phyloP scores from a whole-genome alignment of 345 rosid species.

The Aethionema arabicum region DNA sequence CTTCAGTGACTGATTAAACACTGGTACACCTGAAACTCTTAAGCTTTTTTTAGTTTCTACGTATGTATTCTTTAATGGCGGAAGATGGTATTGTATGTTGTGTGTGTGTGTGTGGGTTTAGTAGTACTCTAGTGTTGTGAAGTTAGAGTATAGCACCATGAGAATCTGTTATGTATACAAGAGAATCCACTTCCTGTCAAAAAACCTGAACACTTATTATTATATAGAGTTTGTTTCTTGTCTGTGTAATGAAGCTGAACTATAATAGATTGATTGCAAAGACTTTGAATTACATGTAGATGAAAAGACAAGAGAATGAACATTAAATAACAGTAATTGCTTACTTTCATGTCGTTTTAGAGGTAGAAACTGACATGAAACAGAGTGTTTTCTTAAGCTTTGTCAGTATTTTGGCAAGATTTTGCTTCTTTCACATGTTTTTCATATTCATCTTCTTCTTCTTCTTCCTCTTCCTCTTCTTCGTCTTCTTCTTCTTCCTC shows the following conservation, averaged over 20 bases:
- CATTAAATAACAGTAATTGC: not conserved
- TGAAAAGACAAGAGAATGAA: constrained; percentile 11
- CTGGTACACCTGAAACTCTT: constrained; percentile 20
- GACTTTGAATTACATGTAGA: constrained; percentile 14
- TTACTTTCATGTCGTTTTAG: no score
- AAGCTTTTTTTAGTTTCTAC: not conserved
- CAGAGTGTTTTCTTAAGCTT: constrained; percentile 38
- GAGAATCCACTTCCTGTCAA: constrained; percentile 25
- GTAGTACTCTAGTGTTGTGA: constrained; percentile 26
- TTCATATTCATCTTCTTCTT: constrained; percentile 70
- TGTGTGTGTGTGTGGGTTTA: constrained; percentile 16
- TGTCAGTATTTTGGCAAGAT: constrained; percentile 71
- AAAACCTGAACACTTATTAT: constrained; percentile 32
- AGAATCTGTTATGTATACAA: constrained; percentile 35
- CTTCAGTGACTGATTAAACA: constrained; percentile 55
- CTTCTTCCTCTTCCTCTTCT: constrained; percentile 68
- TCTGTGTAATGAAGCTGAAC: constrained; percentile 22
- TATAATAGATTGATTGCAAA: not conserved
- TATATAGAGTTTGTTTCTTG: constrained; percentile 18
- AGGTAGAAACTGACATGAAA: not conserved
- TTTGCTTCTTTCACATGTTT: constrained; percentile 84
- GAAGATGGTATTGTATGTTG: constrained; percentile 6
- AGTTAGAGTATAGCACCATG: constrained; percentile 30
- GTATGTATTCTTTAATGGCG: constrained; percentile 27
- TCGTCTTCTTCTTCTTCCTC: constrained; percentile 57